Base-by-base conservation (phyloP, 140 eudicot genomes). In the Anethum foeniculum region DNA sequence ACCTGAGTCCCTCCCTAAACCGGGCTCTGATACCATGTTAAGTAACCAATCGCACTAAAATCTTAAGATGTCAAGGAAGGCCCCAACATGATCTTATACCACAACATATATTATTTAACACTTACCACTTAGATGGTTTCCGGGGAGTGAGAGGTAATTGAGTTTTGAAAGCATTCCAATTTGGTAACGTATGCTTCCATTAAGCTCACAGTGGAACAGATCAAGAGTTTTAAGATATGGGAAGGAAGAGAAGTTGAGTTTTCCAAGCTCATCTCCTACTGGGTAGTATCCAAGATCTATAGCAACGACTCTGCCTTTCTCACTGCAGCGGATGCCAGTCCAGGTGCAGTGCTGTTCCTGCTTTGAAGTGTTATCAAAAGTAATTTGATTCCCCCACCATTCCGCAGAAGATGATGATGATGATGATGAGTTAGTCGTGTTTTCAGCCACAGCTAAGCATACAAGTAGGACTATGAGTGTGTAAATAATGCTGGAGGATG, bases 141-240 rank as follows among this genome's bases (percentile, higher is more conserved):
- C 15, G 0, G 0, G 0, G 15, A 46, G 51, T 46, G 51, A 46
- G 16, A 47, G 52, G 0, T 12, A 47, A 0, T 0, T 13, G 52
- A 47, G 52, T 47, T 47, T 13, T 47, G 52, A 47, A 47, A 47
- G 52, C 52, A 47, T 47, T 47, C 52, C 52, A 13, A 76, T 76
- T 48, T 76, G 39, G 38, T 76, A 23, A 21, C 65, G 79, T 23
- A 76, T 47, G 79, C 60, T 75, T 48, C 79, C 79, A 7, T 21
- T 16, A 28, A 75, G 60, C n/a, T 11, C 27, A 14, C 65, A 75
- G 23, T 1, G 0, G 12, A 9, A 5, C 3, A 75, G 41, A 75
- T 47, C 16, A 46, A 46, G 51, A 10, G 15, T 46, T 46, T 46
- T 15, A 3, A 46, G 51, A 3, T 46, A 10, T 2, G 12, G 49